phyloP scores from a whole-genome alignment of 2,329 filamentous ascomycete species.

The Incumbomyces delicatus region DNA sequence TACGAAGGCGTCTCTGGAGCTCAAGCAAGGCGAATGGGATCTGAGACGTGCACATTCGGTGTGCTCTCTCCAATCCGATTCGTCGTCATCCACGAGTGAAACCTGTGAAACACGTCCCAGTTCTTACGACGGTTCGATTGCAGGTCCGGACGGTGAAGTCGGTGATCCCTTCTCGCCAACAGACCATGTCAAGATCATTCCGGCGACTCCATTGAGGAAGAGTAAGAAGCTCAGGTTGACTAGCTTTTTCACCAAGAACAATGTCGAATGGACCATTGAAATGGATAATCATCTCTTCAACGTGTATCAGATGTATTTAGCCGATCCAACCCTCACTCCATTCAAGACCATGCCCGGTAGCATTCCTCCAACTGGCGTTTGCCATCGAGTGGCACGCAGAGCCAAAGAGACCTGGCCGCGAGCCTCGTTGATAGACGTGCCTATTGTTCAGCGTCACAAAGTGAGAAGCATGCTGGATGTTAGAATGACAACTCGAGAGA shows the following conservation, averaged over 20 bases:
- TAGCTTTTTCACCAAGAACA: slow-evolving; percentile 17
- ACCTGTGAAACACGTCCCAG: slow-evolving; percentile 44
- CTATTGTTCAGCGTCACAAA: slow-evolving; percentile 18
- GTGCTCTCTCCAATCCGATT: slow-evolving; percentile 51
- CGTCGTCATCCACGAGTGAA: slow-evolving; percentile 50
- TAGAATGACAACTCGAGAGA: slow-evolving; percentile 11
- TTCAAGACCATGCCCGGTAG: slow-evolving; percentile 58
- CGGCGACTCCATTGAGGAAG: slow-evolving; percentile 30
- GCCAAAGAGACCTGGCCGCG: slow-evolving; percentile 52
- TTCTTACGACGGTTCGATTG: slow-evolving; percentile 51
- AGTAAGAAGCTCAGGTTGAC: slow-evolving; percentile 22
- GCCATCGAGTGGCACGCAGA: slow-evolving; percentile 52
- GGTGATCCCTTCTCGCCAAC: slow-evolving; percentile 45
- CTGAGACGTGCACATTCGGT: slow-evolving; percentile 49
- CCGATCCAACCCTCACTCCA: slow-evolving; percentile 55
- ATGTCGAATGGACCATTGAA: slow-evolving; percentile 45
- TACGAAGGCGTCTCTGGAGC: slow-evolving; percentile 27
- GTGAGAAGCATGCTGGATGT: slow-evolving; percentile 19
- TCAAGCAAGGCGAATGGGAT: slow-evolving; percentile 22
- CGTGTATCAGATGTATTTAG: slow-evolving; percentile 56
- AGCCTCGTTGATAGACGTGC: slow-evolving; percentile 22
- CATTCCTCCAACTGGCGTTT: slow-evolving; percentile 54
- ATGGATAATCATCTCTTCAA: slow-evolving; percentile 60
- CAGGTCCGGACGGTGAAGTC: slow-evolving; percentile 50
- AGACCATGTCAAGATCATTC: slow-evolving; percentile 26